Percentiles rank a stretch among this genome's conserved stretches.
phyloP scores from a whole-genome alignment of 139 green algal species.

The Zygnema circumcarinatum region DNA sequence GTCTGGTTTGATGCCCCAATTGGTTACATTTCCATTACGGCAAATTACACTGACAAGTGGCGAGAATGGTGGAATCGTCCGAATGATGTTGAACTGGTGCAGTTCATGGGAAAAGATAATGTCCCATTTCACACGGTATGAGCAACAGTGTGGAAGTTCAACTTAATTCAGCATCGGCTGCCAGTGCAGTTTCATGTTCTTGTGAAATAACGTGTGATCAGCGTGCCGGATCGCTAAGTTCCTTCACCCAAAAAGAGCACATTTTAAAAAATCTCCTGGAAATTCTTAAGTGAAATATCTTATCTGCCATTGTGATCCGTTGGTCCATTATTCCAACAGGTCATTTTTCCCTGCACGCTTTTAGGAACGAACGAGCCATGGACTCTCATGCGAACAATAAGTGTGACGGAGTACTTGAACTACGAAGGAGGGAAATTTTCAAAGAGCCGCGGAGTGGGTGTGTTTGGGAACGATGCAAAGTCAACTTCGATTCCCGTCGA shows the following conservation, averaged over 20 bases:
- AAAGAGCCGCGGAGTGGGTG: slow-evolving; percentile 89
- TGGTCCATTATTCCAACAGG: too few species aligned
- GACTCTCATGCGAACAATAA: slow-evolving; percentile 96
- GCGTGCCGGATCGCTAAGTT: neutral
- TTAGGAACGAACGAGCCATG: slow-evolving; percentile 80
- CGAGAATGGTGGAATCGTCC: slow-evolving; percentile 89
- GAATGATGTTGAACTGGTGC: slow-evolving; percentile 93
- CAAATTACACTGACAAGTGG: slow-evolving; percentile 87
- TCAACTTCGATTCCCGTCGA: slow-evolving; percentile 82
- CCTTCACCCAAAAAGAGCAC: neutral
- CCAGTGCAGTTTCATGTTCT: slow-evolving; percentile 40
- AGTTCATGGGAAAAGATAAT: slow-evolving; percentile 99
- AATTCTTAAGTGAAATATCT: too few species aligned
- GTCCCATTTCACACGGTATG: slow-evolving; percentile 97
- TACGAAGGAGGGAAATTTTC: slow-evolving; percentile 96
- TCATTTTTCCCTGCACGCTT: slow-evolving; percentile 87
- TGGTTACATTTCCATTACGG: slow-evolving; percentile 97
- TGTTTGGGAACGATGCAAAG: slow-evolving; percentile 95
- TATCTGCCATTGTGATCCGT: too few species aligned
- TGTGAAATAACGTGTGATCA: neutral
- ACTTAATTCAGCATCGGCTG: neutral
- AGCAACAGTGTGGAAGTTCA: too few species aligned
- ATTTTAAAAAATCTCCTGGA: slow-evolving; percentile 6
- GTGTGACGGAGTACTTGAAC: slow-evolving; percentile 98
- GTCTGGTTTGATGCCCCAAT: slow-evolving; percentile 99